Percentiles rank a stretch among this genome's conserved stretches.
Evolutionary conservation across 176 grass and related monocot species (phyloP).

Genomic region (Oryza glaberrima): DNA sequence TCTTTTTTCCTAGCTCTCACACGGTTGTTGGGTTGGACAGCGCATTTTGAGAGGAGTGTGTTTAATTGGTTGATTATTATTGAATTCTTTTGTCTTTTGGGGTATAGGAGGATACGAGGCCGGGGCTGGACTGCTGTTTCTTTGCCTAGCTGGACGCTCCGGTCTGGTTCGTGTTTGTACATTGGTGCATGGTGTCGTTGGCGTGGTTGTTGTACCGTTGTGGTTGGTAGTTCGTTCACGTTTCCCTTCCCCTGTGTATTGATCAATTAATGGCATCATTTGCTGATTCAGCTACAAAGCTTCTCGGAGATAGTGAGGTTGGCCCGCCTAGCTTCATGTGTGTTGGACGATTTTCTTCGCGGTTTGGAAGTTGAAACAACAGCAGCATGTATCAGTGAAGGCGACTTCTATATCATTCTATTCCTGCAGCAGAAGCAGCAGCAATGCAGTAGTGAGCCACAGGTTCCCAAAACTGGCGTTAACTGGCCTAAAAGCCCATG

Average conservation of each 20-base stretch:
- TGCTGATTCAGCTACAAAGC: not conserved
- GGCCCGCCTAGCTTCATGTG: not conserved
- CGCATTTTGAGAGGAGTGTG: slow-evolving; percentile 1
- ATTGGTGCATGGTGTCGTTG: slow-evolving; percentile 38
- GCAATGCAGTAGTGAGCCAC: not conserved
- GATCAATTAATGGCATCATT: not conserved
- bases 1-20: not conserved
- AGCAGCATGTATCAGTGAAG: no score
- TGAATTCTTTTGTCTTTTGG: slow-evolving; percentile 18
- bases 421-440: not conserved
- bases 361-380: no score
- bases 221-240: slow-evolving; percentile 30
- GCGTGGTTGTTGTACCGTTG: slow-evolving; percentile 30
- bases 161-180: slow-evolving; percentile 44
- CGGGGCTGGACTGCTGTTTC: slow-evolving; percentile 35
- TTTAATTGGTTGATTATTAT: slow-evolving; percentile 1
- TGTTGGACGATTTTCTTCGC: no score
- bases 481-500: no score
- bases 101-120: slow-evolving; percentile 48
- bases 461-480: not conserved
- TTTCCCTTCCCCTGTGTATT: not conserved
- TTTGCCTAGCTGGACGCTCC: slow-evolving; percentile 40
- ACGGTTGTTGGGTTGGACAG: slow-evolving; percentile 3
- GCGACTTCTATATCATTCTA: not conserved
- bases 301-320: not conserved